Evolutionary conservation across 2,329 filamentous ascomycete species (phyloP).

Genomic region (Neonectria coccinea): DNA sequence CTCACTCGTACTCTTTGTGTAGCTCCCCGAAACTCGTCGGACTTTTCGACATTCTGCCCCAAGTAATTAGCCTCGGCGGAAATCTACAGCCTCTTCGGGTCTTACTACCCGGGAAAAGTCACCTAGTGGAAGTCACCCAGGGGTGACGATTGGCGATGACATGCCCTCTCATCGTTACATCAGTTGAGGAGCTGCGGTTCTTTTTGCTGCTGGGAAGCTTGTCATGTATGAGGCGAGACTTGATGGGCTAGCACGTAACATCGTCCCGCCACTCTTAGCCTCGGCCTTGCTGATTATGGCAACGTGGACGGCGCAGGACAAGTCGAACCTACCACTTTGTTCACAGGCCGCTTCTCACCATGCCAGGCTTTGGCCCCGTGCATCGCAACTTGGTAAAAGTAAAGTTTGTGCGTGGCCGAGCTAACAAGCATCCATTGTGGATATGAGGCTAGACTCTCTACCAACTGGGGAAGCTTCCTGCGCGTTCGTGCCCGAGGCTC

Average conservation of each 20-base stretch:
- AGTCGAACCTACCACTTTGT: neutral
- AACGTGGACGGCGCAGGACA: neutral
- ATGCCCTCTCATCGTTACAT: constrained; percentile 4
- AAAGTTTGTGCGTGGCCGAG: constrained; percentile 15
- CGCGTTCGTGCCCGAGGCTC: constrained; percentile 3
- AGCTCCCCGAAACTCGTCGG: constrained; percentile 24
- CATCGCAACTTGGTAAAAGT: neutral
- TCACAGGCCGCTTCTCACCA: neutral
- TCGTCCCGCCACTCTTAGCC: neutral
- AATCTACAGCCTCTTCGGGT: neutral
- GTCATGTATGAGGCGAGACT: neutral
- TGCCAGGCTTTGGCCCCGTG: neutral
- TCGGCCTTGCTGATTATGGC: neutral
- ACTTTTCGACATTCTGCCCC: neutral
- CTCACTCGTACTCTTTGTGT: constrained; percentile 1
- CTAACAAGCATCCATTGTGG: constrained; percentile 7
- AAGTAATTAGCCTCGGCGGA: neutral
- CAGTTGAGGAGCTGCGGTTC: neutral
- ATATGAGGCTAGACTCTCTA: constrained; percentile 2
- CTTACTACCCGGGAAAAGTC: neutral
- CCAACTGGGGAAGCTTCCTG: constrained; percentile 1
- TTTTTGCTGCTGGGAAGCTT: neutral
- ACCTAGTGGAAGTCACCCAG: neutral
- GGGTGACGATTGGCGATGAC: neutral
- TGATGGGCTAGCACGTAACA: neutral